phyloP scores from a whole-genome alignment of 2,329 filamentous ascomycete species.

The Fusarium graminum region DNA sequence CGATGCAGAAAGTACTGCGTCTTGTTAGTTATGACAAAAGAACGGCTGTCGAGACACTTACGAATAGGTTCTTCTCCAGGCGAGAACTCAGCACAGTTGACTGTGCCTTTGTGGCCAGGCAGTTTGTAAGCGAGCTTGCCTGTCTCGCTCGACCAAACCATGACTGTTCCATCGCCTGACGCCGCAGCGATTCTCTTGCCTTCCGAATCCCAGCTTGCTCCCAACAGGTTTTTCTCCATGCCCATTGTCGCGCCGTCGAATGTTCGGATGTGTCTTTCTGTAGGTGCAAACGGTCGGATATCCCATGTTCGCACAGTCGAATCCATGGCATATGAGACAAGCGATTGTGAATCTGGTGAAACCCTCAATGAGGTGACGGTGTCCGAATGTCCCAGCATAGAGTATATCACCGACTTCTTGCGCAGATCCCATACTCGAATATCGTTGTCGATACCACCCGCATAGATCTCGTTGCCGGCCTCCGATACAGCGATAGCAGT shows the following conservation, averaged over 20 bases:
- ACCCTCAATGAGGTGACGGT: slow-evolving; percentile 90
- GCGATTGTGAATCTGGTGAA: slow-evolving; percentile 91
- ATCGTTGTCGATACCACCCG: slow-evolving; percentile 95
- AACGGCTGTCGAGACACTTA: slow-evolving; percentile 63
- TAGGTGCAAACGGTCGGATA: slow-evolving; percentile 91
- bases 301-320: slow-evolving; percentile 96
- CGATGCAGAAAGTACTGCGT: slow-evolving; percentile 85
- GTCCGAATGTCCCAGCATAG: slow-evolving; percentile 89
- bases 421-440: slow-evolving; percentile 97
- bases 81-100: slow-evolving; percentile 94
- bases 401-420: slow-evolving; percentile 89
- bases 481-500: slow-evolving; percentile 93
- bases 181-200: slow-evolving; percentile 91
- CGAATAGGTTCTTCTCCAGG: slow-evolving; percentile 87
- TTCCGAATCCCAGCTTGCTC: slow-evolving; percentile 88
- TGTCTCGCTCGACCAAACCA: slow-evolving; percentile 90
- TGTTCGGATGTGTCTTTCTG: slow-evolving; percentile 84
- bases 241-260: slow-evolving; percentile 93
- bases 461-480: slow-evolving; percentile 94
- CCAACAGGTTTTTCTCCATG: slow-evolving; percentile 90
- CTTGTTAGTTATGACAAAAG: slow-evolving; percentile 51
- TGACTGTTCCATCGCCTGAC: slow-evolving; percentile 89
- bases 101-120: slow-evolving; percentile 93
- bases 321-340: slow-evolving; percentile 94
- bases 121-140: slow-evolving; percentile 95